Evolutionary conservation across 31 red algal species (phyloP).

Genomic region (Asparagopsis taxiformis): DNA sequence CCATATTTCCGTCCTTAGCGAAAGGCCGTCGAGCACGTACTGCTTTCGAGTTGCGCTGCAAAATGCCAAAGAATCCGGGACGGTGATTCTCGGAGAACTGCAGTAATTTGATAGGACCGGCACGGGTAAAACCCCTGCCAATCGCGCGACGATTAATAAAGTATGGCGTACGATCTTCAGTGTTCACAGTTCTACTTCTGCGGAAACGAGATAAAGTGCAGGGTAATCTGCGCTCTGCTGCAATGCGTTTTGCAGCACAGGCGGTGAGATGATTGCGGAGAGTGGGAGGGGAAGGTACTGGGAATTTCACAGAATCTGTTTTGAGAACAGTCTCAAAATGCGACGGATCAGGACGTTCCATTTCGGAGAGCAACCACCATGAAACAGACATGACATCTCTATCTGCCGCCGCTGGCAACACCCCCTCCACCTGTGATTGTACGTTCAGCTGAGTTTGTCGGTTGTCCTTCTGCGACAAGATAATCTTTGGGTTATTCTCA

Average conservation of each 20-base stretch:
- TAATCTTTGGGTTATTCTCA: neutral
- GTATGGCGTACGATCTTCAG: slow-evolving; percentile 42
- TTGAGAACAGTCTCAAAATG: neutral
- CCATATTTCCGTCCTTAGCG: slow-evolving; percentile 22
- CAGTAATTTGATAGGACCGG: slow-evolving; percentile 34
- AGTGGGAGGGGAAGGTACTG: neutral
- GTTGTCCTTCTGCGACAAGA: neutral
- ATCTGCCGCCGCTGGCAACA: slow-evolving; percentile 14
- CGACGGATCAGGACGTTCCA: slow-evolving; percentile 11
- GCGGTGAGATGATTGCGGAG: slow-evolving; percentile 12
- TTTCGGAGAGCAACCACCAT: slow-evolving; percentile 54
- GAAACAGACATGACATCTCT: slow-evolving; percentile 54
- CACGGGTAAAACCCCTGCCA: slow-evolving; percentile 10
- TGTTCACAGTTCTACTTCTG: slow-evolving; percentile 9
- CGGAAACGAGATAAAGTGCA: slow-evolving; percentile 27
- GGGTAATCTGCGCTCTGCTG: slow-evolving; percentile 14
- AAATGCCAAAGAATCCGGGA: slow-evolving; percentile 58
- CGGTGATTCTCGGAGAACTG: slow-evolving; percentile 66
- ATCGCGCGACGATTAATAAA: slow-evolving; percentile 24
- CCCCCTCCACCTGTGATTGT: neutral
- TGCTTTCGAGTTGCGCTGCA: neutral
- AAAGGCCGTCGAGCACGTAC: slow-evolving; percentile 35
- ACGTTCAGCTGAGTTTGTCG: neutral
- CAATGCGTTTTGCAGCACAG: slow-evolving; percentile 22
- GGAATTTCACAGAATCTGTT: neutral